Evolutionary conservation across 2,329 filamentous ascomycete genomes (phyloP).

Genomic region (Pseudocercospora fijiensis): DNA sequence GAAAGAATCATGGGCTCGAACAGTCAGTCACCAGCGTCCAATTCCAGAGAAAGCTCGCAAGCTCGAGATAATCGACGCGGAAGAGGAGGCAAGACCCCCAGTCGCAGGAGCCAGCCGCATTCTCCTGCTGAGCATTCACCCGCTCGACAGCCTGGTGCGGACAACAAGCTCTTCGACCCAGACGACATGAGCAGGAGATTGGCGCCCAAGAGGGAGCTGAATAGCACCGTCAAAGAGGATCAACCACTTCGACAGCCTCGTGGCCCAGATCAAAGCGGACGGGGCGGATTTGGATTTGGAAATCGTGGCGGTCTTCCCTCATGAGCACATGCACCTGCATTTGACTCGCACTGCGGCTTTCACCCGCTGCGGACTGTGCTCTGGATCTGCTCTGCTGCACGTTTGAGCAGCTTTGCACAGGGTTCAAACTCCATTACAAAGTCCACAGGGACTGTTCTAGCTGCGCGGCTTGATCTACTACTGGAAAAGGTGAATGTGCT

Average conservation of each 20-base stretch:
- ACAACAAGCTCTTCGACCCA: slow-evolving; percentile 74
- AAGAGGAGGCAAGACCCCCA: slow-evolving; percentile 28
- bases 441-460: background rate
- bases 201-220: slow-evolving; percentile 53
- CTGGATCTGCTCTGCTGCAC: background rate
- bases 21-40: slow-evolving; percentile 31
- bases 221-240: slow-evolving; percentile 56
- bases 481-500: background rate
- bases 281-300: slow-evolving; percentile 75
- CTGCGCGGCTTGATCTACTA: background rate
- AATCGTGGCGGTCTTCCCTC: slow-evolving; percentile 54
- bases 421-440: background rate
- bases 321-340: background rate
- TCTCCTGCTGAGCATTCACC: slow-evolving; percentile 41
- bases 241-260: slow-evolving; percentile 71
- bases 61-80: slow-evolving; percentile 28
- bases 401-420: background rate
- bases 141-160: slow-evolving; percentile 34
- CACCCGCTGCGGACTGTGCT: background rate
- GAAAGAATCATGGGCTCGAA: slow-evolving; percentile 79
- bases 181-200: slow-evolving; percentile 55
- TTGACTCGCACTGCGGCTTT: background rate
- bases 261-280: slow-evolving; percentile 74
- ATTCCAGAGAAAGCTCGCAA: slow-evolving; percentile 36
- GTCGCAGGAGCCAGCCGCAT: slow-evolving; percentile 38